phyloP scores from a whole-genome alignment of 352 stramenopile species.

The Phytopythium litorale region DNA sequence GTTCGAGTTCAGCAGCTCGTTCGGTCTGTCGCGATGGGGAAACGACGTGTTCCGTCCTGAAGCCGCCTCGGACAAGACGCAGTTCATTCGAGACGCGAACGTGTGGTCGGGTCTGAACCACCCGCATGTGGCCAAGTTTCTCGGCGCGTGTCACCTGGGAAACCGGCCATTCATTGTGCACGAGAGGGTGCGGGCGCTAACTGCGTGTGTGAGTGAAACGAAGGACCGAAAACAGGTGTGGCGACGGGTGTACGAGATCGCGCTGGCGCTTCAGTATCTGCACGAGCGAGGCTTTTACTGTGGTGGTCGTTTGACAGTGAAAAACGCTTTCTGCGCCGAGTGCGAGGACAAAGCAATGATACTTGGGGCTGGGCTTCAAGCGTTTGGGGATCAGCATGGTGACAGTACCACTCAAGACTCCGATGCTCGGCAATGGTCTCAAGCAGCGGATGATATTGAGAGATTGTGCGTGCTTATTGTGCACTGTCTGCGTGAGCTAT shows the following conservation, averaged over 20 bases:
- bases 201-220: background rate
- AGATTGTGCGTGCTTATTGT: too few relatives aligned
- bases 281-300: background rate
- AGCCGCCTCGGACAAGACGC: background rate
- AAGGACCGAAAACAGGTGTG: background rate
- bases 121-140: conserved; percentile 15
- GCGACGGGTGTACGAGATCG: background rate
- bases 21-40: background rate
- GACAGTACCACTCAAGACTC: too few relatives aligned
- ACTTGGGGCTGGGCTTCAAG: background rate
- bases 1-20: conserved; percentile 2
- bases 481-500: too few relatives aligned
- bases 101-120: conserved; percentile 9
- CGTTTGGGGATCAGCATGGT: too few relatives aligned
- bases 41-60: background rate
- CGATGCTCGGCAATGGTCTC: too few relatives aligned
- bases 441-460: too few relatives aligned
- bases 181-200: background rate
- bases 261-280: background rate
- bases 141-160: conserved; percentile 15
- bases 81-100: background rate
- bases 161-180: conserved; percentile 1
- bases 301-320: background rate
- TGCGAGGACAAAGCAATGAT: background rate
- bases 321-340: background rate